Evolutionary conservation across 352 stramenopile species (phyloP).

Genomic region (Phytophthora hybrid): DNA sequence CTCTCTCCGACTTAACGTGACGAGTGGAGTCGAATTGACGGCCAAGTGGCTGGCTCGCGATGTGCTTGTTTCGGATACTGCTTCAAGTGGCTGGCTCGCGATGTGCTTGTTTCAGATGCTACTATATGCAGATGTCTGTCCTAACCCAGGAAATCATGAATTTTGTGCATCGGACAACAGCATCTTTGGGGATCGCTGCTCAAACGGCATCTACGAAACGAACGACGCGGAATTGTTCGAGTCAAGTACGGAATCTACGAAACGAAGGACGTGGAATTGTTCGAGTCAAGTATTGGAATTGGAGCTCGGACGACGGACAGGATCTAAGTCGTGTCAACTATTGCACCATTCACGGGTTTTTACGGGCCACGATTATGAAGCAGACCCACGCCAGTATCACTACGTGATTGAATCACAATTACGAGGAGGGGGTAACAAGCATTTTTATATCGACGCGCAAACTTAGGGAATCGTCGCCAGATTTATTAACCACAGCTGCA

Average conservation of each 20-base stretch:
- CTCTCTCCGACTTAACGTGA: neutral
- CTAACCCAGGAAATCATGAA: neutral
- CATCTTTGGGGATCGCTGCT: neutral
- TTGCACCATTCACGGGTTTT: neutral
- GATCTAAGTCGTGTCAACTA: neutral
- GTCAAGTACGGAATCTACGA: neutral
- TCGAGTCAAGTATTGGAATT: neutral
- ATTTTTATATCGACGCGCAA: conserved; percentile 1
- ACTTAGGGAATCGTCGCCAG: neutral
- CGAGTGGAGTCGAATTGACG: neutral
- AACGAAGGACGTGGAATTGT: neutral
- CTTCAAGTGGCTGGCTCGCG: neutral
- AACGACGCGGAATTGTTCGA: neutral
- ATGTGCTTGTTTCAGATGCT: neutral
- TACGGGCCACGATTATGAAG: neutral
- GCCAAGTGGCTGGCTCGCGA: neutral
- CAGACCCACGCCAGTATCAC: neutral
- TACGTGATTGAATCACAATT: neutral
- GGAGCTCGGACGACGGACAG: neutral
- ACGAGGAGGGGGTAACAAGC: neutral
- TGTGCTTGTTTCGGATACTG: neutral
- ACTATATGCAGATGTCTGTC: neutral
- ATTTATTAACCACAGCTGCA: conserved; percentile 1
- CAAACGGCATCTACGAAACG: neutral
- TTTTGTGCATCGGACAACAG: neutral